These are phyloP conservation scores for Pugionium cornutum DNA, from an alignment of 345 rosid genomes.

Conservation along the genomic window DNA sequence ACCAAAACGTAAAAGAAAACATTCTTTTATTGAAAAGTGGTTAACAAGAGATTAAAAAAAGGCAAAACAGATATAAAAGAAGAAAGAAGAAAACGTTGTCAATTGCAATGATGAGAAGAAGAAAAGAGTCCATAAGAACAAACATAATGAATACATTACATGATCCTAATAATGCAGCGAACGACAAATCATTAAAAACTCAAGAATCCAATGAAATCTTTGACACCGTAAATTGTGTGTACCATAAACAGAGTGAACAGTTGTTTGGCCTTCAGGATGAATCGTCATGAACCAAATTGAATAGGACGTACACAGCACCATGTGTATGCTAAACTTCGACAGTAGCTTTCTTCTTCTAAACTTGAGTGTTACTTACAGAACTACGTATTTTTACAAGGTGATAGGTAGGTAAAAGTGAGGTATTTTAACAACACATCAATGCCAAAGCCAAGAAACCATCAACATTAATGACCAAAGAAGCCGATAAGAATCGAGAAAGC, in stretches of 20 bases:
- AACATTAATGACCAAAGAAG: no score
- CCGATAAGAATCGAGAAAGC: no score
- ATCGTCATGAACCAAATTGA: neutral
- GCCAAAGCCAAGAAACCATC: no score
- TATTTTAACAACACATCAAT: no score
- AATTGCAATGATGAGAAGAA: conserved; percentile 39
- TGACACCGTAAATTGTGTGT: conserved; percentile 21
- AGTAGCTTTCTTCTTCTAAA: no score
- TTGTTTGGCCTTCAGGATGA: conserved; percentile 27
- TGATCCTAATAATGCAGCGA: conserved; percentile 31
- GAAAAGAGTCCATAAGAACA: conserved; percentile 31
- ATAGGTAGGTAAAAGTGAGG: no score
- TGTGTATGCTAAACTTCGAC: conserved; percentile 9
- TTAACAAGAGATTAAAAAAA: conserved; percentile 24
- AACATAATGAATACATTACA: conserved; percentile 18
- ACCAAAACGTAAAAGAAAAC: conserved; percentile 35
- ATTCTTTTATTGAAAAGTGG: conserved; percentile 31
- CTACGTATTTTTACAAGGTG: no score
- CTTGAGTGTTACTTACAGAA: no score
- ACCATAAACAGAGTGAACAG: conserved; percentile 14
- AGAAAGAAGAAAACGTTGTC: neutral
- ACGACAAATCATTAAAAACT: conserved; percentile 15
- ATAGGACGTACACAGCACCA: conserved; percentile 16
- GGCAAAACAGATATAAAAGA: conserved; percentile 20
- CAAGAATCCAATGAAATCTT: conserved; percentile 40